Evolutionary conservation across 148 eudicot genomes (phyloP).

Genomic region (Camellia japonica): DNA sequence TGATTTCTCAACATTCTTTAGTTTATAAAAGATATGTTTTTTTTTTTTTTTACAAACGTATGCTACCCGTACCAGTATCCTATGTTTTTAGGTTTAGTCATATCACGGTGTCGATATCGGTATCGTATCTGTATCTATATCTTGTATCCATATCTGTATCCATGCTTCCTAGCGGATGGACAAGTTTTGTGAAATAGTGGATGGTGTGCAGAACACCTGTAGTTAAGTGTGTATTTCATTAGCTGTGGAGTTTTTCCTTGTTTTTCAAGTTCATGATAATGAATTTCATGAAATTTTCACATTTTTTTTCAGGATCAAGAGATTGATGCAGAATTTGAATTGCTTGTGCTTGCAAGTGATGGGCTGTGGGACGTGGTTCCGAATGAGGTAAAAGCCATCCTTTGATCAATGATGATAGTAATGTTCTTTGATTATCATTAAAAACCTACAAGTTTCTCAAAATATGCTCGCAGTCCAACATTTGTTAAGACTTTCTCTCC

Average conservation of each 20-base stretch:
- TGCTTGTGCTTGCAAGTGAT: conserved; percentile 94
- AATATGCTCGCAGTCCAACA: not conserved
- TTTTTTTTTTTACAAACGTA: no score
- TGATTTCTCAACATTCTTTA: no score
- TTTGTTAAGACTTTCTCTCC: not conserved
- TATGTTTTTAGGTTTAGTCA: no score
- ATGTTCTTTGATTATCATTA: not conserved
- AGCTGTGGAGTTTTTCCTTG: not conserved
- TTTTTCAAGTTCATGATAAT: not conserved
- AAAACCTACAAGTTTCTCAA: not conserved
- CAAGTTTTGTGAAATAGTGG: not conserved
- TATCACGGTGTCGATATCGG: no score
- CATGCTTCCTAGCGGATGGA: no score
- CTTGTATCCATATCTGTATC: no score
- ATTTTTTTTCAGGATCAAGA: conserved; percentile 54
- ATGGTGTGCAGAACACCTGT: not conserved
- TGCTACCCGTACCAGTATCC: no score
- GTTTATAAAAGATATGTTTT: no score
- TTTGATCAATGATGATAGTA: not conserved
- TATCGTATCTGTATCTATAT: no score
- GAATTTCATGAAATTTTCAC: not conserved
- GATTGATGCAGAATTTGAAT: conserved; percentile 63
- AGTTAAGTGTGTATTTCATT: not conserved
- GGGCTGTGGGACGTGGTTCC: conserved; percentile 95
- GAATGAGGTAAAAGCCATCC: conserved; percentile 60